Base-by-base conservation (phyloP, 2,329 filamentous ascomycete genomes). In the Tolypocladium cylindrosporum region DNA sequence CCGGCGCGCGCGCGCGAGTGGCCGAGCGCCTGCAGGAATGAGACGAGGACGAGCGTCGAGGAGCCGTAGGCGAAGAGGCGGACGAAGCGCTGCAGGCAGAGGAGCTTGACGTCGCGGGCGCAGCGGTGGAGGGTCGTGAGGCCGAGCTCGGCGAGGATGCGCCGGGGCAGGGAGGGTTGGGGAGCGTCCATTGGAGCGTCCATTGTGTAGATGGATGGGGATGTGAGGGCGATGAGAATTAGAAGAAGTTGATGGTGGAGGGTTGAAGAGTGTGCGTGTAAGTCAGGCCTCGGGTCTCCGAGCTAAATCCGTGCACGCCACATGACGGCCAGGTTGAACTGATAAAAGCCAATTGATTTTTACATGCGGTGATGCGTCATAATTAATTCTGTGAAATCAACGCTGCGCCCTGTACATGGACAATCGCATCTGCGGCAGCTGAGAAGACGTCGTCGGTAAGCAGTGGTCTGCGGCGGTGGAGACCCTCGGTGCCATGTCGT, bases 41-140 rank as follows among this genome's bases (percentile, higher is more conserved):
- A 72, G 13, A 82, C 83, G 6, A 85, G 75, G 57, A 85, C 76
- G 4, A 86, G 75, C 0, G 79, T 82, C 8, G 80, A 81, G 7
- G 75, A 73, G 56, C 84, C 85, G 64, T 87, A 88, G 7, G 83
- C 85, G 60, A 85, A 82, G 55, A 87, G 77, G 3, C 85, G 81
- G 6, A 85, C 75, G 66, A 85, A 84, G 36, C 84, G 80, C 63
- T 83, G 80, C 6, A 77, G 60, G 60, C 79, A 82, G 24, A 87
- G 77, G 2, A 87, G 70, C 63, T 85, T 83, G 60, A 79, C 75
- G 65, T 86, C 82, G 53, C 65, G 66, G 6, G 57, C 40, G 24
- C 61, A 62, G 37, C 45, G 53, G n/a, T 59, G 59, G 36, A 69
- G 60, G 10, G 68, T 64, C 2, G 63, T 57, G 54, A 69, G 65